Percentiles rank a stretch among this genome's conserved stretches.
These are phyloP conservation scores for Sporothrix brunneoviolacea DNA, from an alignment of 2,329 filamentous ascomycete species.

Conservation along the genomic window DNA sequence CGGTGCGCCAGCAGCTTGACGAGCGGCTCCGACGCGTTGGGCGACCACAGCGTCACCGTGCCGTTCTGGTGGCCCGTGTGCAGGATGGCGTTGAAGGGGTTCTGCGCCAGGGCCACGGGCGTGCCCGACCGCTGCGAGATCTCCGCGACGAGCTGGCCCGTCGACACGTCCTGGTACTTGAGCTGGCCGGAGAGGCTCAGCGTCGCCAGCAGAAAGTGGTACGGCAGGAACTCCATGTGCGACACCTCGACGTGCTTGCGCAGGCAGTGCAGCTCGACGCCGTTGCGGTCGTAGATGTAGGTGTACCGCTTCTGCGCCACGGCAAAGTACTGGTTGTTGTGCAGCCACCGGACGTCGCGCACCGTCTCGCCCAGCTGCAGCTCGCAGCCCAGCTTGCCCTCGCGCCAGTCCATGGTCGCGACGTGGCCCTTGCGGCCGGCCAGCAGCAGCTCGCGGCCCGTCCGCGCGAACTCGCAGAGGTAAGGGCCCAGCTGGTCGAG, in stretches of 20 bases:
- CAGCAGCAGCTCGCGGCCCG: constrained; percentile 77
- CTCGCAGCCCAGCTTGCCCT: constrained; percentile 85
- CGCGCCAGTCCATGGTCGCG: constrained; percentile 93
- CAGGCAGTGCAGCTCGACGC: constrained; percentile 87
- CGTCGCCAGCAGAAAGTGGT: constrained; percentile 88
- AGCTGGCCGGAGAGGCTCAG: constrained; percentile 76
- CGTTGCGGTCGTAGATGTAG: constrained; percentile 90
- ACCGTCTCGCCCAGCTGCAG: constrained; percentile 81
- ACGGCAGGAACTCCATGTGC: constrained; percentile 91
- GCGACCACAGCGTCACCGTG: constrained; percentile 90
- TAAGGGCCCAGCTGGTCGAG: constrained; percentile 82
- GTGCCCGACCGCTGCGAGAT: constrained; percentile 78
- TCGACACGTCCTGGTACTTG: constrained; percentile 93
- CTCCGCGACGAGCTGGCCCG: constrained; percentile 80
- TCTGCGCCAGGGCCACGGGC: constrained; percentile 77
- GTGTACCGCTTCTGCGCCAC: constrained; percentile 94
- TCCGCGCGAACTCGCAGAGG: constrained; percentile 79
- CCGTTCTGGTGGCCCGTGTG: constrained; percentile 95
- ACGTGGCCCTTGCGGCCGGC: constrained; percentile 90
- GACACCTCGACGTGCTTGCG: constrained; percentile 86
- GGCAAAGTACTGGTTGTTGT: constrained; percentile 91
- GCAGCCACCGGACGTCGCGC: constrained; percentile 82
- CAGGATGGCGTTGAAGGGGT: constrained; percentile 85
- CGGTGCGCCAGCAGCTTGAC: constrained; percentile 88
- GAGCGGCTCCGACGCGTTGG: constrained; percentile 76